Evolutionary conservation across 306 rosid species (phyloP), one percentile per base, ranked within the genome.

Genomic region (Oxytropis ochrocephala): DNA sequence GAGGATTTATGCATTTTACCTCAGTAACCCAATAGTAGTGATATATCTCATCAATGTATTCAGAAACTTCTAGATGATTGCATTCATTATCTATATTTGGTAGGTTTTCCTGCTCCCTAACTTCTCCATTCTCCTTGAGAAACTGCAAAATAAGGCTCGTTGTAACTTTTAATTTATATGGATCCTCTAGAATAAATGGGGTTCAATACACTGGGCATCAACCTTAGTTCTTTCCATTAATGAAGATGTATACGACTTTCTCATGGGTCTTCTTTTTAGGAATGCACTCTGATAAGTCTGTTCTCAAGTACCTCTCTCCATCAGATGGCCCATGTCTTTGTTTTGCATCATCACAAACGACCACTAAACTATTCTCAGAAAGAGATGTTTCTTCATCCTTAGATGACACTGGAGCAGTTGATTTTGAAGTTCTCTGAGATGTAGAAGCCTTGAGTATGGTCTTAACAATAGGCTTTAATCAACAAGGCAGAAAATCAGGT

Each of bases 51-150:
- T 90, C 91, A 75, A 93, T 75, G 57, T 88, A 90, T 70, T 90
- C 97, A 58, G 93, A 82, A 68, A 93, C 97, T 84, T 93, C 98
- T 61, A 86, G 88, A 77, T 93, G 97, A 75, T 93, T 86, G 76
- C 79, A 21, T 43, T 74, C 76, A 85, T 90, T 73, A 78, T 93
- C 98, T 41, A 93, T 88, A 66, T 63, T 85, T 39, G 96, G 95
- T 5, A 90, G 83, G 70, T 79, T 78, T 58, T 85, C 84, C 32
- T 67, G 71, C 85, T 81, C 70, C 44, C 49, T 32, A 43, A 30
- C 86, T 58, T 75, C 80, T 35, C 66, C 82, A 73, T 72, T 74
- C 76, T 72, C 85, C 76, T 88, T 88, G 56, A 90, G 81, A 78
- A 88, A 59, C 97, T 88, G 88, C 69, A 83, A 76, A 68, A 73